phyloP scores from a whole-genome alignment of 2,329 filamentous ascomycete species.

The Fusarium citri region DNA sequence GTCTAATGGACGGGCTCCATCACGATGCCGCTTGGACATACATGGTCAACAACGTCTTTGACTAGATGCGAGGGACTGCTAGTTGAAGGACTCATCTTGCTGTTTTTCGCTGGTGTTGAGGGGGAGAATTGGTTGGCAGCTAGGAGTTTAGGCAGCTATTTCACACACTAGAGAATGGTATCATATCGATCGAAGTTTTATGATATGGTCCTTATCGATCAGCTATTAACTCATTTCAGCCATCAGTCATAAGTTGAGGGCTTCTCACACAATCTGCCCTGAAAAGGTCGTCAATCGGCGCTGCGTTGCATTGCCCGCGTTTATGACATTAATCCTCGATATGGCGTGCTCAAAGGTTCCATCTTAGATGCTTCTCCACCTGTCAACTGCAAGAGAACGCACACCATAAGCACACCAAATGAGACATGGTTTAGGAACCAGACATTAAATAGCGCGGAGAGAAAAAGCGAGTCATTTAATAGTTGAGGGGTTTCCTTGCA shows the following conservation, averaged over 20 bases:
- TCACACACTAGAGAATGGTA: too few relatives aligned
- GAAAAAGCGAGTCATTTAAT: background rate
- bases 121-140: too few relatives aligned
- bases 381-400: conserved; percentile 13
- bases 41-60: too few relatives aligned
- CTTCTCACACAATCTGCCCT: conserved; percentile 3
- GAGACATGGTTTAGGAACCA: background rate
- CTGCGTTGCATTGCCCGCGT: conserved; percentile 9
- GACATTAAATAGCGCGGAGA: background rate
- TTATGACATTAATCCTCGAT: conserved; percentile 37
- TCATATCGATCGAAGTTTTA: background rate
- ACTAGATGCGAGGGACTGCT: too few relatives aligned
- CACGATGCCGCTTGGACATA: too few relatives aligned
- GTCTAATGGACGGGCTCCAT: too few relatives aligned
- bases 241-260: background rate
- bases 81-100: too few relatives aligned
- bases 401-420: conserved; percentile 26
- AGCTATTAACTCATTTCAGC: rapidly evolving
- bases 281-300: conserved; percentile 25
- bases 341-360: conserved; percentile 40
- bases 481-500: background rate
- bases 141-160: too few relatives aligned
- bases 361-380: conserved; percentile 10
- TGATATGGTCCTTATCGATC: background rate
- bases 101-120: too few relatives aligned